A percentile compares a stretch with the other conserved stretches of the same genome.
phyloP scores from a whole-genome alignment of 106 monocot species.

The Xerophyta viscosa region DNA sequence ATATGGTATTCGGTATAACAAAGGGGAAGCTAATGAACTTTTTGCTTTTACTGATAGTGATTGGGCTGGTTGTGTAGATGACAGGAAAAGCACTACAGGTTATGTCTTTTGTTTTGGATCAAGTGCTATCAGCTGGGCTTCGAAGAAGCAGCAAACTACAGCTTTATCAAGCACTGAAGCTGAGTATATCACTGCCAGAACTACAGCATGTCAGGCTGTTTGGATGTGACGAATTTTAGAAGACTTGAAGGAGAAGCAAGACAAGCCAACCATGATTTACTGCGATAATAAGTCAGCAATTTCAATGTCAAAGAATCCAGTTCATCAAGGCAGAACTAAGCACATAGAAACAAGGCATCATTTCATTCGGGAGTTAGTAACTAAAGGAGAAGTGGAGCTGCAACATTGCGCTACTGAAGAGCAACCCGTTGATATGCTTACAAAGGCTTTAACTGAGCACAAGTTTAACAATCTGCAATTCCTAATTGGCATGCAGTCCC shows the following conservation, averaged over 20 bases:
- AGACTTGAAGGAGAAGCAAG: not conserved
- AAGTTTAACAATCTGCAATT: not conserved
- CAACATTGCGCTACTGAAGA: not conserved
- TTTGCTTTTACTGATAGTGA: slow-evolving; percentile 4
- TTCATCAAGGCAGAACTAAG: not conserved
- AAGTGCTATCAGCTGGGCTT: not conserved
- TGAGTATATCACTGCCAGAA: not conserved
- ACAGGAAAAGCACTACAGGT: not conserved
- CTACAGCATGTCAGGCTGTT: not conserved
- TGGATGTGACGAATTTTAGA: not conserved
- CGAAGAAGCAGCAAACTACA: not conserved
- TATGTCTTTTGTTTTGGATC: slow-evolving; percentile 1
- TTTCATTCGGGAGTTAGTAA: not conserved
- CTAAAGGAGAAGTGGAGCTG: not conserved
- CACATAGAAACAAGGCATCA: not conserved
- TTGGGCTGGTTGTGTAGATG: not conserved
- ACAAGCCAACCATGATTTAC: not conserved
- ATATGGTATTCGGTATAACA: slow-evolving; percentile 11
- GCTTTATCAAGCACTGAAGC: not conserved
- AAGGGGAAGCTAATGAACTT: not conserved
- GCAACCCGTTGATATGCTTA: not conserved
- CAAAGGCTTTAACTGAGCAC: not conserved
- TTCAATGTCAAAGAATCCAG: not conserved
- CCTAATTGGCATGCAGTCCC: no score
- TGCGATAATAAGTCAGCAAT: not conserved